Percentiles rank a stretch among this genome's conserved stretches.
phyloP scores from a whole-genome alignment of 345 rosid genomes.

The Moricandia moricandioides region DNA sequence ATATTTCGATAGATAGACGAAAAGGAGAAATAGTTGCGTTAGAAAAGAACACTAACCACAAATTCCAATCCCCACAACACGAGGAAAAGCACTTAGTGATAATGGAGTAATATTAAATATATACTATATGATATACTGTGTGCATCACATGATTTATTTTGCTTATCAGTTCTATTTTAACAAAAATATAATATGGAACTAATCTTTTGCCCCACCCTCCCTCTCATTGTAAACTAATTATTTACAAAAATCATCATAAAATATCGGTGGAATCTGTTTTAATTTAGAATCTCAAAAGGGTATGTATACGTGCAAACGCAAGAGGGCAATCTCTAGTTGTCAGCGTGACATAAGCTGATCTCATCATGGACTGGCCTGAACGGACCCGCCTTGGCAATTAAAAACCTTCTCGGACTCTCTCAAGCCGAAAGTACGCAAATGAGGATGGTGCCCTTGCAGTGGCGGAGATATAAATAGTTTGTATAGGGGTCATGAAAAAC shows the following conservation, averaged over 20 bases:
- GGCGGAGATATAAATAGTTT: not conserved
- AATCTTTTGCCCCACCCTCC: not conserved
- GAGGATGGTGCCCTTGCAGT: constrained; percentile 8
- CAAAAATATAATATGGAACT: no score
- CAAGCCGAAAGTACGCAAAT: not conserved
- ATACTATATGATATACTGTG: not conserved
- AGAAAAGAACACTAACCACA: constrained; percentile 12
- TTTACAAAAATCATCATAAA: not conserved
- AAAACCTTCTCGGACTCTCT: constrained; percentile 9
- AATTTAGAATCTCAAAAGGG: not conserved
- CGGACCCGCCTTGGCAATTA: not conserved
- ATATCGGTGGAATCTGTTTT: not conserved
- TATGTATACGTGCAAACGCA: not conserved
- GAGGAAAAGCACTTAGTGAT: constrained; percentile 19
- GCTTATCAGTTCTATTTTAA: no score
- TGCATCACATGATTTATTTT: not conserved
- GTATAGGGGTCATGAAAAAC: not conserved
- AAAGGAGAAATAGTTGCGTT: constrained; percentile 1
- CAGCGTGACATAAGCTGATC: constrained; percentile 38
- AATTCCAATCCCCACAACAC: constrained; percentile 29
- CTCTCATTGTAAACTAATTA: not conserved
- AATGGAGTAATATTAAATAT: constrained; percentile 11
- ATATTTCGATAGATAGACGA: not conserved
- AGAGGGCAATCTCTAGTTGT: constrained; percentile 15
- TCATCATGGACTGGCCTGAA: constrained; percentile 9